These are phyloP conservation scores for Tolypocladium endophyticum DNA, from an alignment of 2,329 filamentous ascomycete genomes.

Conservation along the genomic window DNA sequence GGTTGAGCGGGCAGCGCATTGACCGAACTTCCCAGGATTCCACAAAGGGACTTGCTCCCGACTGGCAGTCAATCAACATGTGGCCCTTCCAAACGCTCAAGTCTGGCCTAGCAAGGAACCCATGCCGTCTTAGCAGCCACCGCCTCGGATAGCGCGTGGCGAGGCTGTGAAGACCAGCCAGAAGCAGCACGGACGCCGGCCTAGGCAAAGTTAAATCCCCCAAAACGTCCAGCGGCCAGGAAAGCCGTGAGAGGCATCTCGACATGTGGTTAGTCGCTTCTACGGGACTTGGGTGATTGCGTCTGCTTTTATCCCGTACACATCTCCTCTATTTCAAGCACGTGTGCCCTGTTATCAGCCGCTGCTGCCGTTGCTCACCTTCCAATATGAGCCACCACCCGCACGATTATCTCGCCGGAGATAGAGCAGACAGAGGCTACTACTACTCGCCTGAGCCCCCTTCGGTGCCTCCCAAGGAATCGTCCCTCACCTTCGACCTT, in stretches of 20 bases:
- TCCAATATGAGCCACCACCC: not conserved
- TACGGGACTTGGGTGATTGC: not conserved
- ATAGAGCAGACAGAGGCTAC: not conserved
- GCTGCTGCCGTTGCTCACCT: not conserved
- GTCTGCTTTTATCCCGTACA: not conserved
- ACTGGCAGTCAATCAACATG: not conserved
- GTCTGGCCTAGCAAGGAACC: not conserved
- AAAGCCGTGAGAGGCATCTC: not conserved
- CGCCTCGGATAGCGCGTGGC: not conserved
- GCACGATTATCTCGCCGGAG: not conserved
- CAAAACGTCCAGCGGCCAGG: not conserved
- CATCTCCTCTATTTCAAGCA: not conserved
- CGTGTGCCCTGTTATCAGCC: not conserved
- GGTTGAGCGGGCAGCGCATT: not conserved
- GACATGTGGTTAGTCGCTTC: not conserved
- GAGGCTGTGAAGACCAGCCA: not conserved
- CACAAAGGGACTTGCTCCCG: not conserved
- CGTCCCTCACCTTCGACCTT: conserved; percentile 2
- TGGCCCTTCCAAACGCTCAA: not conserved
- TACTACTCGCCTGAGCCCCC: not conserved
- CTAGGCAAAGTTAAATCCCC: not conserved
- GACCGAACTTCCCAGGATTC: not conserved
- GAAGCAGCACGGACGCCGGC: not conserved
- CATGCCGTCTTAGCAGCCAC: not conserved
- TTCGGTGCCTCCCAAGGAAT: conserved; percentile 3